These are phyloP conservation scores for Flaveria trinervia DNA, from an alignment of 129 eudicot genomes.

Conservation along the genomic window DNA sequence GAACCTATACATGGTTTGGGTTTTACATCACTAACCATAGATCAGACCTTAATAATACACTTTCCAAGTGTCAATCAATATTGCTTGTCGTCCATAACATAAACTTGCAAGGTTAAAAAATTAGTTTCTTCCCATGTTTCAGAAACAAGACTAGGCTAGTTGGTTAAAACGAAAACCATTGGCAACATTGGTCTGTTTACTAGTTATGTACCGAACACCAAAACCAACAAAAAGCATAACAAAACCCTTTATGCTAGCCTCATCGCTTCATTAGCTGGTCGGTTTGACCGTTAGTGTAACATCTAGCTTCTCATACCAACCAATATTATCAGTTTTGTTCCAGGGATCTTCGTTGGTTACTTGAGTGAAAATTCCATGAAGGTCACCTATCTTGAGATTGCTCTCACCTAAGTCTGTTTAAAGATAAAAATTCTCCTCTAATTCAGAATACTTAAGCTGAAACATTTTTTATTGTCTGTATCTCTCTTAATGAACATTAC, in stretches of 20 bases:
- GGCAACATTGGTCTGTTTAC: neutral
- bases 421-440: too few species aligned
- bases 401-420: too few species aligned
- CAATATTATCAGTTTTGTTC: too few species aligned
- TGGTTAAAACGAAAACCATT: neutral
- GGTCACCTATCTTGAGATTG: too few species aligned
- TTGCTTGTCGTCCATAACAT: neutral
- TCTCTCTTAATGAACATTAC: too few species aligned
- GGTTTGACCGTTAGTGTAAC: too few species aligned
- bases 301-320: too few species aligned
- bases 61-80: neutral
- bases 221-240: neutral
- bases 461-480: too few species aligned
- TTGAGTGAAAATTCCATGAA: too few species aligned
- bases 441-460: too few species aligned
- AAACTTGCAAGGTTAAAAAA: neutral
- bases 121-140: too few species aligned
- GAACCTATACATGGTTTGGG: neutral
- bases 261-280: neutral
- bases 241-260: neutral
- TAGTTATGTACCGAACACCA: neutral
- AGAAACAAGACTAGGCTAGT: neutral
- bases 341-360: too few species aligned
- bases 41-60: neutral
- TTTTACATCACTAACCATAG: neutral